Base-by-base conservation (phyloP, 2,329 filamentous ascomycete genomes). In the Talaromyces sp. region DNA sequence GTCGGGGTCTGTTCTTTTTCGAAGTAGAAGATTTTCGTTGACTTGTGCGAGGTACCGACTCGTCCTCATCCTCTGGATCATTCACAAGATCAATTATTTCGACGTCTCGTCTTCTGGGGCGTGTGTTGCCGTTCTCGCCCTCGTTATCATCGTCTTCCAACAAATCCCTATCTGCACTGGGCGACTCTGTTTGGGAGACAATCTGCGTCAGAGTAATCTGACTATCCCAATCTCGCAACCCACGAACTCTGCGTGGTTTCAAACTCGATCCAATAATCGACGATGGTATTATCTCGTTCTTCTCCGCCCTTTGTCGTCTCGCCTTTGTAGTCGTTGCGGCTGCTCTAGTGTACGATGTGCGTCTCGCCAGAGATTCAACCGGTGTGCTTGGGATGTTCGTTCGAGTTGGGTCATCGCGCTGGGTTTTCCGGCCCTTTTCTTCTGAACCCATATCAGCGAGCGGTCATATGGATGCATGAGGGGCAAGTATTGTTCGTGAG, bases 151-250 rank as follows among this genome's bases (percentile, higher is more conserved):
- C 68, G 61, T 75, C 75, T 44, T 73, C 67, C n/a, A 74, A 67
- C 33, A 70, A 63, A 5, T 71, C 69, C 50, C 72, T 62, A 56
- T 69, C 67, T 36, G 30, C 27, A 55, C 55, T 63, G 62, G 64
- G 58, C 56, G 65, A 44, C 66, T 51, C 69, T 70, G 70, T 53
- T 76, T 74, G 57, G 73, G 78, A 42, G 74, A 62, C 75, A 56
- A 79, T 75, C 61, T 79, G 76, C 1, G 76, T 79, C 16, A 79
- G 69, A 0, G 76, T 79, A 2, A 74, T 71, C 54, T 79, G 76
- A 14, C 69, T 71, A 7, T 58, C 65, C 16, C 67, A 65, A 52
- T 62, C 65, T n/a, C 64, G 55, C 5, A 68, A 27, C 5, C 66
- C 64, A 16, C 40, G 44, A 10, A 28, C 50, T 57, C 54, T 56